phyloP scores from a whole-genome alignment of 2,329 filamentous ascomycete genomes.

The Sclerotiophoma versabilis region DNA sequence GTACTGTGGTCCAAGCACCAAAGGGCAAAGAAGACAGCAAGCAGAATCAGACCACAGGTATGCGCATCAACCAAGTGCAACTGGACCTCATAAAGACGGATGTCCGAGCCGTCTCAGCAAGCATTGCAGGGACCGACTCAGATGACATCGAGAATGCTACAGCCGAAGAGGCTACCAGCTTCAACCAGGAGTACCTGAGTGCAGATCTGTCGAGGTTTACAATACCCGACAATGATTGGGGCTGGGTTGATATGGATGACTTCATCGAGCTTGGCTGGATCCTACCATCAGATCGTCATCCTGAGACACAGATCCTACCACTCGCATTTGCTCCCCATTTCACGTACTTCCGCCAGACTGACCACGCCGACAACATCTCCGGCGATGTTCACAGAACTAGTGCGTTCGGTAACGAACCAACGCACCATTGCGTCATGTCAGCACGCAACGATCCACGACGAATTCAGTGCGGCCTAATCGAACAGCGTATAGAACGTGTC shows the following conservation, averaged over 20 bases:
- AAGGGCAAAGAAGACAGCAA: slow-evolving; percentile 64
- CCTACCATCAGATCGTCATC: slow-evolving; percentile 85
- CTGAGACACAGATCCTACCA: slow-evolving; percentile 92
- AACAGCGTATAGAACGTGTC: slow-evolving; percentile 79
- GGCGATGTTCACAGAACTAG: slow-evolving; percentile 85
- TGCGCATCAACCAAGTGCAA: slow-evolving; percentile 95
- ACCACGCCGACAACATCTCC: slow-evolving; percentile 80
- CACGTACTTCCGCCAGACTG: slow-evolving; percentile 96
- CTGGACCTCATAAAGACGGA: slow-evolving; percentile 91
- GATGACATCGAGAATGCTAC: slow-evolving; percentile 74
- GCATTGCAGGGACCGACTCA: slow-evolving; percentile 78
- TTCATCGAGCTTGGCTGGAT: slow-evolving; percentile 99
- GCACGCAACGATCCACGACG: slow-evolving; percentile 74
- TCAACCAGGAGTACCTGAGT: slow-evolving; percentile 59
- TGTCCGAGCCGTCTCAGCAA: slow-evolving; percentile 90
- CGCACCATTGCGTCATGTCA: slow-evolving; percentile 95
- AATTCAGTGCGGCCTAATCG: slow-evolving; percentile 86
- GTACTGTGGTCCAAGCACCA: slow-evolving; percentile 76
- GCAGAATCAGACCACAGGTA: slow-evolving; percentile 83
- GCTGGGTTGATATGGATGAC: slow-evolving; percentile 99
- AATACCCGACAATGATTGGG: slow-evolving; percentile 93
- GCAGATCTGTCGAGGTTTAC: slow-evolving; percentile 83
- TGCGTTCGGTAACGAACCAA: slow-evolving; percentile 90
- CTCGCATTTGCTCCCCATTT: slow-evolving; percentile 92
- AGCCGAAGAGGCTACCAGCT: slow-evolving; percentile 66